These are phyloP conservation scores for Arthrinium phaeospermum DNA, from an alignment of 2,329 filamentous ascomycete genomes.

Conservation along the genomic window DNA sequence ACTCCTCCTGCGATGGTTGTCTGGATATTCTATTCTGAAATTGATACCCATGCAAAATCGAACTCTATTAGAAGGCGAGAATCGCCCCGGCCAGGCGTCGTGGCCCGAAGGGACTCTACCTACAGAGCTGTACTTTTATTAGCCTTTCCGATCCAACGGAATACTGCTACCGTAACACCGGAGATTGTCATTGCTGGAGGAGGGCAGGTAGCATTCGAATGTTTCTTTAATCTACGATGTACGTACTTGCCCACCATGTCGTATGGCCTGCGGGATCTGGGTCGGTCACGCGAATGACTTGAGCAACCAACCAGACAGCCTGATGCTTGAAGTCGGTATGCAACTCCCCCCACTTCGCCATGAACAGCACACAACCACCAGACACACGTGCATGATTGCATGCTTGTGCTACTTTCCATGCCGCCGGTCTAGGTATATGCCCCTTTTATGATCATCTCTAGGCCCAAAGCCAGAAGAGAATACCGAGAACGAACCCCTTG, in stretches of 20 bases:
- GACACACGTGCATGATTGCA: background rate
- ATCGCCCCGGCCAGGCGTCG: background rate
- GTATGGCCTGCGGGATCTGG: slow-evolving; percentile 3
- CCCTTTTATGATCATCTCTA: slow-evolving; percentile 4
- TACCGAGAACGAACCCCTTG: slow-evolving; percentile 6
- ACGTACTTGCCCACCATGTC: background rate
- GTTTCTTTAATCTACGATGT: slow-evolving; percentile 16
- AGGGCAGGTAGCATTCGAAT: background rate
- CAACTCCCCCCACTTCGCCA: background rate
- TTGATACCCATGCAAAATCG: background rate
- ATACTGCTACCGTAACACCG: slow-evolving; percentile 10
- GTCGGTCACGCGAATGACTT: background rate
- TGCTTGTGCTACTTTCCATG: background rate
- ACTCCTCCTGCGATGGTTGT: background rate
- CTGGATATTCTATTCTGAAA: background rate
- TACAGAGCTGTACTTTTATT: background rate
- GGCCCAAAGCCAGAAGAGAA: background rate
- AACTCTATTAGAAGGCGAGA: background rate
- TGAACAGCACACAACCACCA: slow-evolving; percentile 5
- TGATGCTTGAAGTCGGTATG: background rate
- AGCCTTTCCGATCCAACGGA: slow-evolving; percentile 5
- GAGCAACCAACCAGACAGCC: background rate
- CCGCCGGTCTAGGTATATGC: background rate
- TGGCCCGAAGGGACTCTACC: background rate
- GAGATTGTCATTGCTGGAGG: background rate